phyloP scores from a whole-genome alignment of 306 rosid genomes.

The Clitoria ternatea region DNA sequence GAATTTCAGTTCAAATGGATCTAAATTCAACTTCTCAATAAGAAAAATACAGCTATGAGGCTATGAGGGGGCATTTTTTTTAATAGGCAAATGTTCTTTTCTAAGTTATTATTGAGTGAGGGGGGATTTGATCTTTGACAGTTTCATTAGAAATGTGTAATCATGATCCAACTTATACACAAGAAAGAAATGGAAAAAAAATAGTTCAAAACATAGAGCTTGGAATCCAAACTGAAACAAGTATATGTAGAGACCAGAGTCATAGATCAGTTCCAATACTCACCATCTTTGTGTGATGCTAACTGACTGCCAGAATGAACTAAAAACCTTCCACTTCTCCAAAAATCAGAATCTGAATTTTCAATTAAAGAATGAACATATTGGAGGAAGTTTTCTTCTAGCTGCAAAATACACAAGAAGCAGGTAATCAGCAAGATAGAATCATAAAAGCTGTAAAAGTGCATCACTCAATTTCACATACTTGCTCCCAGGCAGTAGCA shows the following conservation, averaged over 20 bases:
- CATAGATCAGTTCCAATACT: slow-evolving; percentile 23
- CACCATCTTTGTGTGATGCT: slow-evolving; percentile 84
- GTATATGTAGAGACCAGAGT: neutral
- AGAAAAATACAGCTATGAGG: slow-evolving; percentile 6
- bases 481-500: slow-evolving; percentile 71
- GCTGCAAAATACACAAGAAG: slow-evolving; percentile 42
- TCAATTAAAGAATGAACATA: slow-evolving; percentile 53
- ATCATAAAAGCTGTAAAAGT: neutral
- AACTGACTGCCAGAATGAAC: slow-evolving; percentile 67
- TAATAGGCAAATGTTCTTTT: no score
- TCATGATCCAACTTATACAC: neutral
- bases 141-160: neutral
- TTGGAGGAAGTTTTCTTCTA: slow-evolving; percentile 70
- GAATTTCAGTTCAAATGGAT: slow-evolving; percentile 28
- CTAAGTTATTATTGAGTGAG: no score
- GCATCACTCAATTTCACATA: slow-evolving; percentile 40
- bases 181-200: neutral
- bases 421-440: slow-evolving; percentile 34
- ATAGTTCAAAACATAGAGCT: neutral
- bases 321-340: slow-evolving; percentile 90
- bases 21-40: slow-evolving; percentile 13
- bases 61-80: no score
- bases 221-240: neutral
- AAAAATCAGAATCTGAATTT: slow-evolving; percentile 57
- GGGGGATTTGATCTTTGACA: neutral